phyloP scores from a whole-genome alignment of 169 alveolate species.

The Plasmodium ovale region DNA sequence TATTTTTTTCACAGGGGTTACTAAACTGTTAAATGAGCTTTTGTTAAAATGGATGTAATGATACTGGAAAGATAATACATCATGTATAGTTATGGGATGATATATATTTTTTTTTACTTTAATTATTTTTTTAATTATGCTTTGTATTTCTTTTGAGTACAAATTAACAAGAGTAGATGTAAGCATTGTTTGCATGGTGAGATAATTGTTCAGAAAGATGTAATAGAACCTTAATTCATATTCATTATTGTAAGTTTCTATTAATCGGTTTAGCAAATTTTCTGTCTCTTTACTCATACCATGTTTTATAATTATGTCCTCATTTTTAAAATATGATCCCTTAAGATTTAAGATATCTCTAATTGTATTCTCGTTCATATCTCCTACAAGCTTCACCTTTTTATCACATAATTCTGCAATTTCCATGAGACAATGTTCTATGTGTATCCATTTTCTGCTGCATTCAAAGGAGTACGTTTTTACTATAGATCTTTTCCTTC shows the following conservation, averaged over 20 bases:
- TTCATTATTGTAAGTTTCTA: constrained; percentile 47
- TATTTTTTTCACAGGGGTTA: constrained; percentile 58
- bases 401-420: constrained; percentile 9
- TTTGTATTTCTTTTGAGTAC: constrained; percentile 29
- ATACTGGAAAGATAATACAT: constrained; percentile 48
- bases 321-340: constrained; percentile 12
- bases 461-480: neutral
- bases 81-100: constrained; percentile 48
- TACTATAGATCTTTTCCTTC: neutral
- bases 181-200: constrained; percentile 59
- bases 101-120: constrained; percentile 19
- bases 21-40: constrained; percentile 27
- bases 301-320: constrained; percentile 31
- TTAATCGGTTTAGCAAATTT: constrained; percentile 2
- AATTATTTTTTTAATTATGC: constrained; percentile 21
- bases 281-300: constrained; percentile 23
- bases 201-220: constrained; percentile 37
- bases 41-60: constrained; percentile 25
- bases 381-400: neutral
- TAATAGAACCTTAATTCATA: constrained; percentile 54
- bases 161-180: constrained; percentile 33
- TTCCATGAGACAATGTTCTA: constrained; percentile 13
- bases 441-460: neutral
- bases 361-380: constrained; percentile 14
- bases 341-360: constrained; percentile 4